Percentiles rank a stretch among this genome's conserved stretches.
These are phyloP conservation scores for Symbiotaphrina buchneri DNA, from an alignment of 495 filamentous ascomycete genomes.

Conservation along the genomic window DNA sequence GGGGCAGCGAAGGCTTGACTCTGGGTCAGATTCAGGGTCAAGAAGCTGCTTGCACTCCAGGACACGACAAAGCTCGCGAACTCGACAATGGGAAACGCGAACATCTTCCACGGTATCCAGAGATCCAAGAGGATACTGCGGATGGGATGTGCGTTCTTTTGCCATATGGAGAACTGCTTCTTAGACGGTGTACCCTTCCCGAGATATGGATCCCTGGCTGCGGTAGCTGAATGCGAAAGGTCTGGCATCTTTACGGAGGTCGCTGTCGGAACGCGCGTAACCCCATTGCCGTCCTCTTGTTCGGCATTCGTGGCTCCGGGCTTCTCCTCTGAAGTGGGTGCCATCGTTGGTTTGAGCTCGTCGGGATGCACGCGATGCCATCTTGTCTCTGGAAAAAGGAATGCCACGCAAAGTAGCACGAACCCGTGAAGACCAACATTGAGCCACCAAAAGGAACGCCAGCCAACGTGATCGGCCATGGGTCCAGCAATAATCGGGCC, in stretches of 20 bases:
- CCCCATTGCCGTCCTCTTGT: no score
- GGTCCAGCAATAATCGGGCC: conserved; percentile 34
- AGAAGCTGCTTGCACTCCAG: conserved; percentile 33
- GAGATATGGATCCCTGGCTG: conserved; percentile 14
- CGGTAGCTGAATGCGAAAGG: conserved; percentile 3
- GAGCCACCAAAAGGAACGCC: conserved; percentile 34
- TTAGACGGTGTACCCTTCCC: conserved; percentile 27
- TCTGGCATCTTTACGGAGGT: neutral
- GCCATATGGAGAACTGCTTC: conserved; percentile 28
- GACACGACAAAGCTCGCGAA: conserved; percentile 33
- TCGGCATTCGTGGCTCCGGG: no score
- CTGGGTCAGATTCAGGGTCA: conserved; percentile 42
- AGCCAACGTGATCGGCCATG: conserved; percentile 30
- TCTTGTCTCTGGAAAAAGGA: conserved; percentile 37
- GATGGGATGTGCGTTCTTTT: conserved; percentile 12
- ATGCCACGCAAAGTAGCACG: conserved; percentile 22
- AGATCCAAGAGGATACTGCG: neutral
- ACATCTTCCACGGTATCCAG: conserved; percentile 18
- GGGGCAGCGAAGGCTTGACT: conserved; percentile 34
- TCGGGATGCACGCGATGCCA: conserved; percentile 23
- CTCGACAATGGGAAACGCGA: conserved; percentile 41
- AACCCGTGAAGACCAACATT: conserved; percentile 24
- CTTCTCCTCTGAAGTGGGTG: conserved; percentile 3
- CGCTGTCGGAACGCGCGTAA: no score
- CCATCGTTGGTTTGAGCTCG: conserved; percentile 4